phyloP scores from a whole-genome alignment of 1,284 basidiomycete species.

The Melampsora larici-populina region DNA sequence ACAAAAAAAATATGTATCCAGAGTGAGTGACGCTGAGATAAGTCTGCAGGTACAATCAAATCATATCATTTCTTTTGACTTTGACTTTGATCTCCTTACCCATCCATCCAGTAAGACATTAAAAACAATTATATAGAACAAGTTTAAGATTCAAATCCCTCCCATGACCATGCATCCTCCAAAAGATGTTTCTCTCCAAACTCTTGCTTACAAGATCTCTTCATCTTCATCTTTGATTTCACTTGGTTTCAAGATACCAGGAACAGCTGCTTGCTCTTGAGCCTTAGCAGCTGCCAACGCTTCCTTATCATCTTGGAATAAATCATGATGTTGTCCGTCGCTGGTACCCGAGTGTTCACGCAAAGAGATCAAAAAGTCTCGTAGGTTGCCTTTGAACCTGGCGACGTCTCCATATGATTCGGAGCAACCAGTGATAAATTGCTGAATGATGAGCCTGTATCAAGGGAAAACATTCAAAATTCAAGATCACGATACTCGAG shows the following conservation, averaged over 20 bases:
- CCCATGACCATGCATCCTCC: too few relatives aligned
- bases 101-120: background rate
- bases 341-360: conserved; percentile 74
- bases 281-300: conserved; percentile 68
- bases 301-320: conserved; percentile 94
- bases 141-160: too few relatives aligned
- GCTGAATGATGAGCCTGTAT: conserved; percentile 64
- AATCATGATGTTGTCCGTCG: conserved; percentile 69
- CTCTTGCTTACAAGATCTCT: conserved; percentile 57
- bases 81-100: background rate
- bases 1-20: too few relatives aligned
- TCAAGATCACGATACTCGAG: background rate
- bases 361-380: conserved; percentile 56
- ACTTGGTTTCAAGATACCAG: conserved; percentile 97
- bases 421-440: conserved; percentile 75
- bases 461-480: background rate
- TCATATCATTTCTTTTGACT: background rate
- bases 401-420: conserved; percentile 84
- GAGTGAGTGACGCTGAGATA: too few relatives aligned
- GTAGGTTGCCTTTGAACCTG: conserved; percentile 89
- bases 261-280: conserved; percentile 83
- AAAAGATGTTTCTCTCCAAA: background rate
- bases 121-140: too few relatives aligned
- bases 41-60: background rate
- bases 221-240: conserved; percentile 83